phyloP scores from a whole-genome alignment of 73 alveolate genomes.

The Durusdinium trenchii region DNA sequence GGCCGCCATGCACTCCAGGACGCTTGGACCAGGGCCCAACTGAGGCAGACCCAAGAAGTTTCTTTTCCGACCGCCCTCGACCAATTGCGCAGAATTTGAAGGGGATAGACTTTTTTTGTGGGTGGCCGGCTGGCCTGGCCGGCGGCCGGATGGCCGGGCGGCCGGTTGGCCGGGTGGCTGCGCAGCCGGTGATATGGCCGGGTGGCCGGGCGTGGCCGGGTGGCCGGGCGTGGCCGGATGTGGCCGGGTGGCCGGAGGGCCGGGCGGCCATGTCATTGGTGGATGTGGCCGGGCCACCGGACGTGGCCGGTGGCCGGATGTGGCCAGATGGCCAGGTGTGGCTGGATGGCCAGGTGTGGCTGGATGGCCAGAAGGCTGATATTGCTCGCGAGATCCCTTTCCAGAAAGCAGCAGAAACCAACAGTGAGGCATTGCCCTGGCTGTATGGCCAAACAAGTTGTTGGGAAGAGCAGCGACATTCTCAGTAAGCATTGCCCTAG shows the following conservation, averaged over 20 bases:
- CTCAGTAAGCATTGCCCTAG: not conserved
- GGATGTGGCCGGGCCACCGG: not conserved
- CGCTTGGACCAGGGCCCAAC: too few species aligned
- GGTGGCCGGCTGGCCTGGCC: too few species aligned
- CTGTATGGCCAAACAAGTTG: not conserved
- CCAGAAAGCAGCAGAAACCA: not conserved
- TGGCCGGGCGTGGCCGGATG: conserved; percentile 14
- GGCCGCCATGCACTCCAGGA: too few species aligned
- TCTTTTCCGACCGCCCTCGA: too few species aligned
- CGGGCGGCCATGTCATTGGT: not conserved
- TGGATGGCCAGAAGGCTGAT: not conserved
- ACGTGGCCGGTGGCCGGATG: conserved; percentile 29
- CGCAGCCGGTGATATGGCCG: conserved; percentile 15
- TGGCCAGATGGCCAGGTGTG: too few species aligned
- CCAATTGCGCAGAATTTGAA: too few species aligned
- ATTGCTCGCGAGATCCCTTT: not conserved
- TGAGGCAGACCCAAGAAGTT: too few species aligned
- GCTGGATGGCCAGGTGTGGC: not conserved
- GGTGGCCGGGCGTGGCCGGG: not conserved
- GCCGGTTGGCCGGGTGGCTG: too few species aligned
- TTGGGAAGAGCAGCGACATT: not conserved
- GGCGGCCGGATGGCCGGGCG: too few species aligned
- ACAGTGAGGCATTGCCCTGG: not conserved
- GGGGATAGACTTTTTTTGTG: too few species aligned
- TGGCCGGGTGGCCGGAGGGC: not conserved